Evolutionary conservation across 208 protist genomes (phyloP), one percentile per base, ranked within the genome.

Genomic region (Trypanosoma congolense): DNA sequence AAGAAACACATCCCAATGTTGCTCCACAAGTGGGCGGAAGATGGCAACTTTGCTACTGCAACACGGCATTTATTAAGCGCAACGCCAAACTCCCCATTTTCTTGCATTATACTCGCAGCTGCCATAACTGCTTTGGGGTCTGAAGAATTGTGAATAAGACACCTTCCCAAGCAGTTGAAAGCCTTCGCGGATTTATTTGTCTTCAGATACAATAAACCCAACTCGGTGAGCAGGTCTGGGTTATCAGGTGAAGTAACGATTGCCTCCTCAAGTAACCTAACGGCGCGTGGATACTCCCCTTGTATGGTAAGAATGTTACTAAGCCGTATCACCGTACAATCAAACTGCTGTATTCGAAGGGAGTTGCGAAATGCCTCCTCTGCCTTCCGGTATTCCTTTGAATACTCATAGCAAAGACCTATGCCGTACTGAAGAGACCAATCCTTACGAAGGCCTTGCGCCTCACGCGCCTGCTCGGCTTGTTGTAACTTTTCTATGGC

Each of bases 1-100:
- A 97, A 97, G 61, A 98, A 99, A 71, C 96, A 98, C 63, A 97
- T 95, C 10, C 97, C 97, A 36, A 99, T 89, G 73, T 99, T 99
- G 74, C 97, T 98, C 97, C 97, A 99, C 48, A 99, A 82, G 63
- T 97, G 90, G 21, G 96, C 71, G 16, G 86, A 96, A 61, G 92
- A 79, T 2, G 96, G 95, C 29, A 83, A 81, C 44, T 82, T 63
- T 19, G 75, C 60, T 10, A 95, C 78, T 19, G 92, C 91, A 33
- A 97, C 77, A 25, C 96, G 79, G 58, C 98, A 98, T 67, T 98
- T 98, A 57, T 79, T 81, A 3, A 99, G 79, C 1, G 96, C 97
- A 0, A 96, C 95, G 52, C 97, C 96, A 63, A 94, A 96, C 60
- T 98, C 96, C 0, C 77, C 80, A 65, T 93, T 88, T 46, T 97